phyloP scores from a whole-genome alignment of 2,329 filamentous ascomycete species.

The Raffaelea arxii region DNA sequence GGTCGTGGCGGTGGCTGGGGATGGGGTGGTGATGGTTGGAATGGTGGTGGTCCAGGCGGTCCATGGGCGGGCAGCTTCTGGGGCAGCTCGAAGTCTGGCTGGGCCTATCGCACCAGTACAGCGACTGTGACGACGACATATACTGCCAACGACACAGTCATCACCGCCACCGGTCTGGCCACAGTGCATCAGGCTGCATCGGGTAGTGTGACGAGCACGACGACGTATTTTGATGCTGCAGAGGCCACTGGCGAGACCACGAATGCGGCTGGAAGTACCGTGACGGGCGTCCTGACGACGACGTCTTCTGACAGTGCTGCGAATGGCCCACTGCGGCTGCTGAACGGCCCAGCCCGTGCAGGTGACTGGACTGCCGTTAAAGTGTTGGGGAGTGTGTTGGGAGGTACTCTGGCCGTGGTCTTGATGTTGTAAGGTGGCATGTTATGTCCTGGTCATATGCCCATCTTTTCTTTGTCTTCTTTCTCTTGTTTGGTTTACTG shows the following conservation, averaged over 20 bases:
- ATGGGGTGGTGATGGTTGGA: conserved; percentile 25
- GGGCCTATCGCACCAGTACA: conserved; percentile 25
- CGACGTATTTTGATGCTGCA: conserved; percentile 14
- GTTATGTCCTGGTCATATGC: no score
- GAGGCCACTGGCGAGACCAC: background rate
- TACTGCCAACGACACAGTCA: conserved; percentile 6
- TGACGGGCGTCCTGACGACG: background rate
- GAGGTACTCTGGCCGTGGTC: conserved; percentile 18
- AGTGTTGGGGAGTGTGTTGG: conserved; percentile 18
- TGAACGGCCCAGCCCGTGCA: conserved; percentile 1
- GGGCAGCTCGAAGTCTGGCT: conserved; percentile 23
- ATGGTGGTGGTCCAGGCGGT: conserved; percentile 12
- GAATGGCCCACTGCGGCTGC: no score
- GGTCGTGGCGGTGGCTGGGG: conserved; percentile 19
- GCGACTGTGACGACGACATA: conserved; percentile 24
- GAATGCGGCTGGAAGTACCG: background rate
- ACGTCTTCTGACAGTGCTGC: conserved; percentile 2
- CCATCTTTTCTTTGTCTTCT: no score
- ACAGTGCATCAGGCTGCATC: conserved; percentile 21
- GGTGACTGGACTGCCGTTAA: conserved; percentile 12
- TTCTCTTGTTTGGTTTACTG: no score
- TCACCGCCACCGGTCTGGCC: conserved; percentile 18
- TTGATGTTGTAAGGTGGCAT: conserved; percentile 20
- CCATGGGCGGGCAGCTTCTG: conserved; percentile 31
- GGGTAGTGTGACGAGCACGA: conserved; percentile 20